phyloP scores from a whole-genome alignment of 1,284 basidiomycete genomes.

The Rhizopogon hawkerae region DNA sequence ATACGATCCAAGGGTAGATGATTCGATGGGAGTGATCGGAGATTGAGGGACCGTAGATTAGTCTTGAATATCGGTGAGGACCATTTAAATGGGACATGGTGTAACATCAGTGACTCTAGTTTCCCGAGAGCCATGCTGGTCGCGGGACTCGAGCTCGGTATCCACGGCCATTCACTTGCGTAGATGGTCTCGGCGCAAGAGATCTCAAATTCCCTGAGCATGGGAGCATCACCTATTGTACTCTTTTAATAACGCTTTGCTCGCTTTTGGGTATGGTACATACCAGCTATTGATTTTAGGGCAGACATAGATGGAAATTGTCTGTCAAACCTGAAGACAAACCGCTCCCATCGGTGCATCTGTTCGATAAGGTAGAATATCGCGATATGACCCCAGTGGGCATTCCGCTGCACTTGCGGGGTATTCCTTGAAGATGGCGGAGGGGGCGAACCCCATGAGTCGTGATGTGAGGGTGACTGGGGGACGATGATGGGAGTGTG shows the following conservation, averaged over 20 bases:
- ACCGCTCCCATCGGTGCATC: conserved; percentile 72
- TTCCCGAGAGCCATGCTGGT: conserved; percentile 35
- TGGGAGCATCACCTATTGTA: conserved; percentile 53
- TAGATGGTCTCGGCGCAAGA: conserved; percentile 58
- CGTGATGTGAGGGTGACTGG: conserved; percentile 28
- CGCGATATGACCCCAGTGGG: conserved; percentile 70
- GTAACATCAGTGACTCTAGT: conserved; percentile 49
- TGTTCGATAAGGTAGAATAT: conserved; percentile 68
- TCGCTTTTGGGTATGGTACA: conserved; percentile 18
- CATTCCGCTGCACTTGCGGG: conserved; percentile 33
- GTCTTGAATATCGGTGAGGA: conserved; percentile 55
- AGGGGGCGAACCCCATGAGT: conserved; percentile 22
- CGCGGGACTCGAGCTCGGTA: conserved; percentile 42
- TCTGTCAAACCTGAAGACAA: conserved; percentile 68
- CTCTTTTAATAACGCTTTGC: conserved; percentile 5
- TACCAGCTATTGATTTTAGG: conserved; percentile 59
- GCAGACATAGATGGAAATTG: conserved; percentile 63
- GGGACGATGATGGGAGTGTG: conserved; percentile 31
- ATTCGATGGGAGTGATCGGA: conserved; percentile 55
- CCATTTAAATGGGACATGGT: conserved; percentile 68
- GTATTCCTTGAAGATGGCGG: conserved; percentile 19
- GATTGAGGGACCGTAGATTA: conserved; percentile 47
- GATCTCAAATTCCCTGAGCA: conserved; percentile 67
- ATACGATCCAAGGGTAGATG: conserved; percentile 59
- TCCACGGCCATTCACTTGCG: conserved; percentile 61